Conservation (phyloP, 805 yeast genomes). For the Ogataea pini region DNA sequence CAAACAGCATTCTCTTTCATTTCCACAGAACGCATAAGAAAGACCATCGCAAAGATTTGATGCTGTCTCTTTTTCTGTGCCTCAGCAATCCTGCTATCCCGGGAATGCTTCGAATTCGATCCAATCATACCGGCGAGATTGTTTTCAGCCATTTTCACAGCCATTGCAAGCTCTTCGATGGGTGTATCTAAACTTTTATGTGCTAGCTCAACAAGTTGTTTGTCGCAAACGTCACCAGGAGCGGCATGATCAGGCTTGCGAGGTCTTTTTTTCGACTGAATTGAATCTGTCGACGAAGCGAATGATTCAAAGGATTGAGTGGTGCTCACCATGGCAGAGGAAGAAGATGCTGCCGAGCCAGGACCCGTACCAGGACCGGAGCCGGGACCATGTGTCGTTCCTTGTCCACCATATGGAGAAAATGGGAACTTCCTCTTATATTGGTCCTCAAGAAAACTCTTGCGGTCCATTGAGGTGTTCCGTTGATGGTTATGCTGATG, state of each 20-base stretch:
- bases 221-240: conserved; percentile 39
- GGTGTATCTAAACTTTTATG: conserved; percentile 36
- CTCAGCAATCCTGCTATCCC: conserved; percentile 24
- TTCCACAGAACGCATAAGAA: conserved; percentile 69
- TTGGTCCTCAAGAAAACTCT: conserved; percentile 8
- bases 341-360: conserved; percentile 10
- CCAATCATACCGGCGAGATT: conserved; percentile 23
- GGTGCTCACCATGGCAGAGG: conserved; percentile 14
- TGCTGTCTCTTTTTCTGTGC: conserved; percentile 52
- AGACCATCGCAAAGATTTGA: conserved; percentile 80
- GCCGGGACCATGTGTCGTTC: too few species aligned
- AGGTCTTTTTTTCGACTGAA: conserved; percentile 28
- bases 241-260: conserved; percentile 36
- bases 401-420: conserved; percentile 5
- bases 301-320: conserved; percentile 14
- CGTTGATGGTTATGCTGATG: conserved; percentile 3
- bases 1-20: conserved; percentile 51
- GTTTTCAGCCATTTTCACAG: conserved; percentile 35
- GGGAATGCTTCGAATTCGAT: conserved; percentile 14
- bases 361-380: background rate
- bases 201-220: conserved; percentile 41
- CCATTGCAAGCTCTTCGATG: conserved; percentile 38
- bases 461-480: conserved; percentile 4
- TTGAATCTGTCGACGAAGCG: conserved; percentile 8
- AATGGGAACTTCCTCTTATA: conserved; percentile 9